Evolutionary conservation across 495 filamentous ascomycete species (phyloP).

Genomic region (Aspergillus haitiensis): DNA sequence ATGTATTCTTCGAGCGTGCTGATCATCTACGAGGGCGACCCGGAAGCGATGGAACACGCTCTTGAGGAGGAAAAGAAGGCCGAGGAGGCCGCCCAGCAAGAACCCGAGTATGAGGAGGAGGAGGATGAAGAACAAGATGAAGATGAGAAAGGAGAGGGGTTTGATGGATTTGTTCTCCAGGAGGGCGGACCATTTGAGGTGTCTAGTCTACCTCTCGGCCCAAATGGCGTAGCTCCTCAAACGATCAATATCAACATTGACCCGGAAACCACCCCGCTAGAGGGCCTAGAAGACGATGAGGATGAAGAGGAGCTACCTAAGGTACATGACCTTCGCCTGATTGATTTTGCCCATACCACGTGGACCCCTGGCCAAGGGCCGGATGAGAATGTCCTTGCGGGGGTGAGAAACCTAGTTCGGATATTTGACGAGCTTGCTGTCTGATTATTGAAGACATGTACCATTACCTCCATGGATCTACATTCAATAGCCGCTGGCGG

Average conservation of each 20-base stretch:
- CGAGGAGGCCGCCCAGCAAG: slow-evolving; percentile 21
- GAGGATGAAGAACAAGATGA: slow-evolving; percentile 43
- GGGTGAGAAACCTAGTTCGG: slow-evolving; percentile 69
- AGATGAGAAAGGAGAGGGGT: slow-evolving; percentile 61
- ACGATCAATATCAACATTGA: slow-evolving; percentile 46
- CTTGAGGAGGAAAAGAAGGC: slow-evolving; percentile 59
- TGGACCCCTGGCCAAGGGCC: slow-evolving; percentile 85
- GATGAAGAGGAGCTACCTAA: slow-evolving; percentile 68
- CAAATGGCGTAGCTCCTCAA: slow-evolving; percentile 30
- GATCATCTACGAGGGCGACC: slow-evolving; percentile 90
- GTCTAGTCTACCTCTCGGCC: slow-evolving; percentile 33
- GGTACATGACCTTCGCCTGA: slow-evolving; percentile 81
- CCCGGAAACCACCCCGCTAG: slow-evolving; percentile 32
- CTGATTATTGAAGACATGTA: slow-evolving; percentile 28
- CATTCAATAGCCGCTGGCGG: slow-evolving; percentile 36
- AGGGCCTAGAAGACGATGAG: slow-evolving; percentile 56
- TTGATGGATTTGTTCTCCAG: slow-evolving; percentile 50
- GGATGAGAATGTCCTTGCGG: slow-evolving; percentile 79
- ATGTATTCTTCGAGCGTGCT: slow-evolving; percentile 94
- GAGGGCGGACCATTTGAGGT: slow-evolving; percentile 38
- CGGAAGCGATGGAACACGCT: slow-evolving; percentile 61
- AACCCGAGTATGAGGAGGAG: slow-evolving; percentile 33
- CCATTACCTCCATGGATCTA: slow-evolving; percentile 9
- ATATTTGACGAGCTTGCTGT: slow-evolving; percentile 64
- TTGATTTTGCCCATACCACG: slow-evolving; percentile 92